These are phyloP conservation scores for Penicillium verhagenii DNA, from an alignment of 495 filamentous ascomycete species.

Conservation along the genomic window DNA sequence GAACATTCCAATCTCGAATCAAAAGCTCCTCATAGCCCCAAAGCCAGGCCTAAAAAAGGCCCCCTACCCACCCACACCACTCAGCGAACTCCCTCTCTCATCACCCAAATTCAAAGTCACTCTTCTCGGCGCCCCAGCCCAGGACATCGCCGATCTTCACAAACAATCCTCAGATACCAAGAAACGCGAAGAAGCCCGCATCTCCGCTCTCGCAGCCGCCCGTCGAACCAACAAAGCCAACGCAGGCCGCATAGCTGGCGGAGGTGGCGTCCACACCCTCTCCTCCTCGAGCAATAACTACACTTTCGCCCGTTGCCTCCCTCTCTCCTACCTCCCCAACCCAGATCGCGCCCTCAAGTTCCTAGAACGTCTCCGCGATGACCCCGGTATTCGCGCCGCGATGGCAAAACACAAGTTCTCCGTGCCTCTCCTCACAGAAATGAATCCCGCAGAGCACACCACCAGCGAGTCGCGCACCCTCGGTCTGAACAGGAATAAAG, in stretches of 20 bases:
- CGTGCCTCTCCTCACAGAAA: slow-evolving; percentile 89
- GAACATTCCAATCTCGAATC: slow-evolving; percentile 64
- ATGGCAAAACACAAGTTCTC: slow-evolving; percentile 84
- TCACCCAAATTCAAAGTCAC: slow-evolving; percentile 50
- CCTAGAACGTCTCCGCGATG: slow-evolving; percentile 72
- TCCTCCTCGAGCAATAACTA: slow-evolving; percentile 55
- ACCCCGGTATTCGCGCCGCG: slow-evolving; percentile 78
- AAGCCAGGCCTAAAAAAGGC: slow-evolving; percentile 66
- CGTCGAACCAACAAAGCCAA: slow-evolving; percentile 25
- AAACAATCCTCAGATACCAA: slow-evolving; percentile 38
- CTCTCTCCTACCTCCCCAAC: slow-evolving; percentile 76
- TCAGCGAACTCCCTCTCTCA: slow-evolving; percentile 38
- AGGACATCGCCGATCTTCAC: slow-evolving; percentile 40
- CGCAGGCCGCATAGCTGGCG: slow-evolving; percentile 31
- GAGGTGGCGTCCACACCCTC: slow-evolving; percentile 46
- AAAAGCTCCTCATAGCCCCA: slow-evolving; percentile 72
- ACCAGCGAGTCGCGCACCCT: slow-evolving; percentile 76
- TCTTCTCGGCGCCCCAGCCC: slow-evolving; percentile 36
- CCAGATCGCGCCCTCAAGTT: slow-evolving; percentile 66
- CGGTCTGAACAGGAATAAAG: slow-evolving; percentile 83
- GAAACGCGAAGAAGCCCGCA: slow-evolving; percentile 36
- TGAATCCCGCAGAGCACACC: slow-evolving; percentile 86
- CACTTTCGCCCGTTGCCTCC: slow-evolving; percentile 77
- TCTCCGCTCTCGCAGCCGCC: slow-evolving; percentile 12
- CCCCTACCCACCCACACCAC: slow-evolving; percentile 51